These are phyloP conservation scores for Geum urbanum DNA, from an alignment of 306 rosid species.

Conservation along the genomic window DNA sequence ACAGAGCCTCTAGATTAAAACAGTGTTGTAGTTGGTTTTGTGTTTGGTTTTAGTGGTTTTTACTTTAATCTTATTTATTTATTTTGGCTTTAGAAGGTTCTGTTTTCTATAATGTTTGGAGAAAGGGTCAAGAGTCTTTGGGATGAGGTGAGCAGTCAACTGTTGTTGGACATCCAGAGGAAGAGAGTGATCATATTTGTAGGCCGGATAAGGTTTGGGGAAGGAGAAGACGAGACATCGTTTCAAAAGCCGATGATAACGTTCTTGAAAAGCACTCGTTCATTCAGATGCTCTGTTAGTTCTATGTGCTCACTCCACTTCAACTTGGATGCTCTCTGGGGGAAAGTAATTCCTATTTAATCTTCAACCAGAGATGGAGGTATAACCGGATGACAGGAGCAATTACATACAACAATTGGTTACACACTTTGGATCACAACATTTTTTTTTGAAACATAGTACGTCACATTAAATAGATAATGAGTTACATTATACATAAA, in stretches of 20 bases:
- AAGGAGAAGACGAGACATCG: background rate
- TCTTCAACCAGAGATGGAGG: no score
- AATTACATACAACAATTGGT: no score
- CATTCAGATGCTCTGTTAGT: background rate
- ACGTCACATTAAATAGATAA: no score
- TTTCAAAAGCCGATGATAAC: background rate
- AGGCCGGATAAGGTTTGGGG: conserved; percentile 1
- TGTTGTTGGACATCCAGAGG: background rate
- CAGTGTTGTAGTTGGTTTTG: background rate
- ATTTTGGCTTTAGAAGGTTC: no score
- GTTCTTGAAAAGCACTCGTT: background rate
- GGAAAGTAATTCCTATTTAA: no score
- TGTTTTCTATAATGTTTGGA: background rate
- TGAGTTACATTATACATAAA: no score
- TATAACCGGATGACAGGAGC: no score
- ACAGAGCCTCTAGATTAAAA: conserved; percentile 4
- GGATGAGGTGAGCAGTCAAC: conserved; percentile 14
- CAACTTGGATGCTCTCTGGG: no score
- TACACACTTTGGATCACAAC: background rate
- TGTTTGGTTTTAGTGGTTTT: background rate
- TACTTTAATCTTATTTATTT: no score
- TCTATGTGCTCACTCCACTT: background rate
- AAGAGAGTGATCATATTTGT: background rate
- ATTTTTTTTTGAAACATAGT: no score
- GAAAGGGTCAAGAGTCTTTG: background rate